Evolutionary conservation across 805 yeast species (phyloP).

Genomic region (Spencermartinsiella europaea): DNA sequence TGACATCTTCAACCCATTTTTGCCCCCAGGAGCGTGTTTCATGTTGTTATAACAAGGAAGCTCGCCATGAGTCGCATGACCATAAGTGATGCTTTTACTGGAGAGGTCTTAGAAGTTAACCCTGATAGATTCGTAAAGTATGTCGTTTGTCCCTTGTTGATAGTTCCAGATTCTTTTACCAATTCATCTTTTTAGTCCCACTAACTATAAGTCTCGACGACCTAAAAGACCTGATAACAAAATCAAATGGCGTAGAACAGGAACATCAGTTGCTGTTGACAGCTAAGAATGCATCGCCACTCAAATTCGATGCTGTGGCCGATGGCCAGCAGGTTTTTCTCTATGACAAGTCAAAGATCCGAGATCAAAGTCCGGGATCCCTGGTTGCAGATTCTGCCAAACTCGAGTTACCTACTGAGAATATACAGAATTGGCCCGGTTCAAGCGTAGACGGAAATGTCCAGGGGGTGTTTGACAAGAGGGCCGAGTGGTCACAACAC

Average conservation of each 20-base stretch:
- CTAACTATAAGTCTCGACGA: slow-evolving; percentile 20
- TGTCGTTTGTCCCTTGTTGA: too few relatives aligned
- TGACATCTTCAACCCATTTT: too few relatives aligned
- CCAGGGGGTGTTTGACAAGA: slow-evolving; percentile 2
- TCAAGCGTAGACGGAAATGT: background rate
- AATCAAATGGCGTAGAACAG: slow-evolving; percentile 15
- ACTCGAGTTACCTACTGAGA: background rate
- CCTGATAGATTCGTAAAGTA: slow-evolving; percentile 22
- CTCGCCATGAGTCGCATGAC: slow-evolving; percentile 18
- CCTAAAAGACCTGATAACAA: slow-evolving; percentile 18
- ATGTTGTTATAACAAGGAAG: too few relatives aligned
- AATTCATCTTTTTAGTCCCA: background rate
- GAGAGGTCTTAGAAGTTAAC: slow-evolving; percentile 17
- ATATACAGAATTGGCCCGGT: background rate
- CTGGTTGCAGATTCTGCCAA: background rate
- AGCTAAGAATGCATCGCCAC: slow-evolving; percentile 26
- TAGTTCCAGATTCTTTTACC: background rate
- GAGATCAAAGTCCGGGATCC: background rate
- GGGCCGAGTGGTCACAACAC: slow-evolving; percentile 17
- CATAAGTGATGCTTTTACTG: slow-evolving; percentile 26
- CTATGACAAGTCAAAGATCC: slow-evolving; percentile 23
- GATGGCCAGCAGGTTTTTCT: slow-evolving; percentile 24
- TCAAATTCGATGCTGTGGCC: slow-evolving; percentile 23
- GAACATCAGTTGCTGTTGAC: slow-evolving; percentile 27
- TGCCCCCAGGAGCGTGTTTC: too few relatives aligned